A percentile compares a stretch with the other conserved stretches of the same genome.
phyloP scores from a whole-genome alignment of 148 eudicot genomes.

The Gaultheria prostrata region DNA sequence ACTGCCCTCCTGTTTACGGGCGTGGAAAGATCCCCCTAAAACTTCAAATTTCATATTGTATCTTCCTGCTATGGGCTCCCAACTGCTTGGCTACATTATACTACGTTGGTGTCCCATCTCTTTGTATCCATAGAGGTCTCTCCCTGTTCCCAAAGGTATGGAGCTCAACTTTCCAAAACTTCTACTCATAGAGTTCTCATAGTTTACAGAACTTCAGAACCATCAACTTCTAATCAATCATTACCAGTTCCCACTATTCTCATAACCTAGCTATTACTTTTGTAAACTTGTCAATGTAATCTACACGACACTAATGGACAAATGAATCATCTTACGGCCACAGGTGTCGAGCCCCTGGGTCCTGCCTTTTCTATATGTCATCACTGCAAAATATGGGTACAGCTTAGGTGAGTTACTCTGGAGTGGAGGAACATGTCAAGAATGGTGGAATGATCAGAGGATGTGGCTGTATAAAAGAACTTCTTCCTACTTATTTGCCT shows the following conservation, averaged over 20 bases:
- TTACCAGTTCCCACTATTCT: background rate
- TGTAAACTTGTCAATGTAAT: background rate
- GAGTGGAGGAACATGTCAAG: constrained; percentile 34
- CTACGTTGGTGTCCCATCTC: constrained; percentile 20
- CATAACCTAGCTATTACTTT: background rate
- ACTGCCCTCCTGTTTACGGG: constrained; percentile 21
- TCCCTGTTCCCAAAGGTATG: constrained; percentile 31
- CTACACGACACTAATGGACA: background rate
- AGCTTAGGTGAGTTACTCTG: constrained; percentile 43
- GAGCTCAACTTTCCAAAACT: background rate
- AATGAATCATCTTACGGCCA: background rate
- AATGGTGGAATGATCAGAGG: constrained; percentile 73
- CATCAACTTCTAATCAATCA: background rate
- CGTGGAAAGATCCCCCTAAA: constrained; percentile 17
- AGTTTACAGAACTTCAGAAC: background rate
- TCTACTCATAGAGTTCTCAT: background rate
- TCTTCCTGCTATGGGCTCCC: constrained; percentile 24
- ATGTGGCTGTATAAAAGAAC: constrained; percentile 58
- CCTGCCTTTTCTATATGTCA: constrained; percentile 42
- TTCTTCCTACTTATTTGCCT: constrained; percentile 38
- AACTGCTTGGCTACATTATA: constrained; percentile 24
- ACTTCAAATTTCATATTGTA: constrained; percentile 19
- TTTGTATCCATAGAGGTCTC: constrained; percentile 18
- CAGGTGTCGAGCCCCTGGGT: constrained; percentile 54
- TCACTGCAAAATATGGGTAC: constrained; percentile 24